Percentiles rank a stretch among this genome's conserved stretches.
Conservation (phyloP, 768 basidiomycete genomes). For the Tulasnella sp. region DNA sequence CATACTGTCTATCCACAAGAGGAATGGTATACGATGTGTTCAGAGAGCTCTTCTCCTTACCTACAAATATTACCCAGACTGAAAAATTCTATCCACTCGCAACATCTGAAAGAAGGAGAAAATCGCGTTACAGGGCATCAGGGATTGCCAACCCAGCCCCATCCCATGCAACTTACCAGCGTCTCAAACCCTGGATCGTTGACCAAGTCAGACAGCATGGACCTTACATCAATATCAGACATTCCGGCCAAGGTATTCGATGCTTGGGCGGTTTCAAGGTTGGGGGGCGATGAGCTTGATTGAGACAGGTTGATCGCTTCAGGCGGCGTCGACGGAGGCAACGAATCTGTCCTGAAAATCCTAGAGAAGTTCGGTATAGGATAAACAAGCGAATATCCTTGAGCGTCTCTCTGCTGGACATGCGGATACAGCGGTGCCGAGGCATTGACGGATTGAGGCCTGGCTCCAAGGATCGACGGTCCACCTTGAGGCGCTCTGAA, state of each 20-base stretch:
- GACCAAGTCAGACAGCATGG: background rate
- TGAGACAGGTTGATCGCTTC: background rate
- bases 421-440: background rate
- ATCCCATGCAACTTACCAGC: background rate
- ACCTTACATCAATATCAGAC: background rate
- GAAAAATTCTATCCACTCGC: background rate
- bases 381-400: background rate
- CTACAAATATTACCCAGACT: background rate
- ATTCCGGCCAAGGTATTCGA: background rate
- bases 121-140: background rate
- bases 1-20: background rate
- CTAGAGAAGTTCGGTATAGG: background rate
- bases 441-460: background rate
- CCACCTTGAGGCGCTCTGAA: background rate
- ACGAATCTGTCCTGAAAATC: background rate
- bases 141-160: background rate
- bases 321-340: background rate
- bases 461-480: background rate
- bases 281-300: background rate
- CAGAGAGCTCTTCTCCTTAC: background rate
- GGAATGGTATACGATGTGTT: background rate
- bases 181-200: background rate
- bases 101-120: background rate
- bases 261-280: background rate
- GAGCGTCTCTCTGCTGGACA: background rate